phyloP scores from a whole-genome alignment of 495 filamentous ascomycete genomes.

The Daldinia decipiens region DNA sequence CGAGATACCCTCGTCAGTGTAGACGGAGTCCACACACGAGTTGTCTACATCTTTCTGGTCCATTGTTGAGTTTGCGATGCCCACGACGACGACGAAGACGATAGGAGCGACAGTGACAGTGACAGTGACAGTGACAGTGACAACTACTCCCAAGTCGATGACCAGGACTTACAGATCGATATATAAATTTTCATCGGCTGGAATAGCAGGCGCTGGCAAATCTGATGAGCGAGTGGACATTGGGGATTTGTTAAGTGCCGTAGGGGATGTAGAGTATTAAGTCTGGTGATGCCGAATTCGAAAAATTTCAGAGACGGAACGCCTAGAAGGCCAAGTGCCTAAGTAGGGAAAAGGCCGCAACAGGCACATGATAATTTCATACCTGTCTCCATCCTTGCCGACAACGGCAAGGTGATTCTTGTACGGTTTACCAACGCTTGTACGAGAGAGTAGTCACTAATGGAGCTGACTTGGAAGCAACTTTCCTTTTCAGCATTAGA shows the following conservation, averaged over 20 bases:
- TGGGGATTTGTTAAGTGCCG: constrained; percentile 25
- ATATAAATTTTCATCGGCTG: background rate
- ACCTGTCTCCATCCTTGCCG: constrained; percentile 43
- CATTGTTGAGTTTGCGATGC: constrained; percentile 23
- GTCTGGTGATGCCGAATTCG: constrained; percentile 25
- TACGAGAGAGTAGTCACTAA: constrained; percentile 28
- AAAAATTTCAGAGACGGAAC: constrained; percentile 22
- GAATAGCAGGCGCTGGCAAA: constrained; percentile 16
- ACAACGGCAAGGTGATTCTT: constrained; percentile 40
- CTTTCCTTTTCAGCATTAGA: constrained; percentile 43
- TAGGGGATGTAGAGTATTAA: constrained; percentile 18
- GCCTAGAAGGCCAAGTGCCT: constrained; percentile 23
- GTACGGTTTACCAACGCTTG: constrained; percentile 26
- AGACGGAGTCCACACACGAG: constrained; percentile 31
- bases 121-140: background rate
- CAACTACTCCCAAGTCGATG: constrained; percentile 6
- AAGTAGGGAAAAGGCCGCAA: constrained; percentile 27
- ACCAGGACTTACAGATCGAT: constrained; percentile 3
- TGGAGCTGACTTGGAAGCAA: constrained; percentile 34
- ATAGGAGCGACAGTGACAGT: background rate
- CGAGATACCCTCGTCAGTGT: constrained; percentile 40
- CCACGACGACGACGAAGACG: background rate
- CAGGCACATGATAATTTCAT: constrained; percentile 37
- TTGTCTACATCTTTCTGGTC: constrained; percentile 22
- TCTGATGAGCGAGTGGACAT: constrained; percentile 13